phyloP scores from a whole-genome alignment of 1,284 basidiomycete genomes.

The Ceratobasidium theobromae region DNA sequence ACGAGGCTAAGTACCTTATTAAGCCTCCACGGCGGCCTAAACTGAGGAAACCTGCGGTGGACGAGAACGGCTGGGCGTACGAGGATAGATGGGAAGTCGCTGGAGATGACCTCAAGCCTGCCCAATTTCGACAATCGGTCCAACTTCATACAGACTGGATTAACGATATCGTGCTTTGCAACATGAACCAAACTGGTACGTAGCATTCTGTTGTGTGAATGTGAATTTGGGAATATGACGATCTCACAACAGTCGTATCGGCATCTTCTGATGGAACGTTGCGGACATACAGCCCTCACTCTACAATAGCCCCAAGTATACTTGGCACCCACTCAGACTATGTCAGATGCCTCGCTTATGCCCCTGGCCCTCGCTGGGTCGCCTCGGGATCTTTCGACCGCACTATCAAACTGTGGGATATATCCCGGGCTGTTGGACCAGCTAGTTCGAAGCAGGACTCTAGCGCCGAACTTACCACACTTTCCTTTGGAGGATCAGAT shows the following conservation, averaged over 20 bases:
- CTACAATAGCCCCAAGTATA: conserved; percentile 52
- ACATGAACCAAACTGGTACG: conserved; percentile 85
- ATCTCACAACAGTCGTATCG: conserved; percentile 65
- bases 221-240: neutral
- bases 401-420: conserved; percentile 92
- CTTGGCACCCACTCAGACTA: conserved; percentile 93
- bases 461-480: conserved; percentile 42
- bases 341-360: conserved; percentile 80
- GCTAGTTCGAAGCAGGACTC: conserved; percentile 38
- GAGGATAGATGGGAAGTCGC: conserved; percentile 76
- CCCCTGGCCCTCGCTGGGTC: conserved; percentile 79
- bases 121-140: conserved; percentile 72
- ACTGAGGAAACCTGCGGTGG: conserved; percentile 26
- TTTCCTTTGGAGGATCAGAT: conserved; percentile 45
- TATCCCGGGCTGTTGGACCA: conserved; percentile 49
- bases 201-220: conserved; percentile 16
- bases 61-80: conserved; percentile 52
- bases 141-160: conserved; percentile 95
- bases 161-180: conserved; percentile 91
- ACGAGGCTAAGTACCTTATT: too few relatives aligned
- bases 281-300: conserved; percentile 91
- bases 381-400: conserved; percentile 95
- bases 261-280: conserved; percentile 96
- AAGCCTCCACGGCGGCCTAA: conserved; percentile 39
- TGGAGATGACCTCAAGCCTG: conserved; percentile 50